These are phyloP conservation scores for Kwoniella dejecticola DNA, from an alignment of 768 basidiomycete genomes.

Conservation along the genomic window DNA sequence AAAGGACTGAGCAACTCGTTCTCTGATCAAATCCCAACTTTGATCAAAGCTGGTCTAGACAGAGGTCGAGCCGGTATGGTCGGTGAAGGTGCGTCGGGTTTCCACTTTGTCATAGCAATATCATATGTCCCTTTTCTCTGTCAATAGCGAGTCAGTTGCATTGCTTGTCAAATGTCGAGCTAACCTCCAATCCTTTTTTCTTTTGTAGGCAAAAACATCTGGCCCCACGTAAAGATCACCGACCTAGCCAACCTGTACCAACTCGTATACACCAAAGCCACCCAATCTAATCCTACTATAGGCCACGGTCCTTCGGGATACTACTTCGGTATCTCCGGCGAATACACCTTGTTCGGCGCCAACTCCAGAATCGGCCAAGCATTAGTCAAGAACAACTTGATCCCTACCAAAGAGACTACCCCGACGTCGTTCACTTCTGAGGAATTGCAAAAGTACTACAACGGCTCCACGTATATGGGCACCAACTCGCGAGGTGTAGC, in stretches of 20 bases:
- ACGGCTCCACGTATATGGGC: slow-evolving; percentile 38
- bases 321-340: slow-evolving; percentile 51
- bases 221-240: slow-evolving; percentile 49
- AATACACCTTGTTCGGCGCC: slow-evolving; percentile 43
- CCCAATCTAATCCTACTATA: slow-evolving; percentile 29
- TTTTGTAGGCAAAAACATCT: slow-evolving; percentile 35
- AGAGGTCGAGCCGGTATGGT: slow-evolving; percentile 47
- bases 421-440: slow-evolving; percentile 45
- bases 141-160: no score
- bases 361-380: slow-evolving; percentile 45
- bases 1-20: slow-evolving; percentile 47
- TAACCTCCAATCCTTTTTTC: no score
- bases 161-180: no score
- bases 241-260: slow-evolving; percentile 1
- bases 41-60: slow-evolving; percentile 47
- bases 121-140: no score
- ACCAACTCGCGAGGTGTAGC: slow-evolving; percentile 45
- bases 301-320: slow-evolving; percentile 53
- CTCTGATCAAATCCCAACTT: slow-evolving; percentile 48
- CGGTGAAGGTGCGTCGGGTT: slow-evolving; percentile 43
- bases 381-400: slow-evolving; percentile 34
- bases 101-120: no score
- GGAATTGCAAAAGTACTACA: slow-evolving; percentile 52
- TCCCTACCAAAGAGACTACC: slow-evolving; percentile 11
- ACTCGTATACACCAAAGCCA: slow-evolving; percentile 38